A percentile compares a stretch with the other conserved stretches of the same genome.
These are phyloP conservation scores for Euptelea pleiosperma DNA, from an alignment of 164 flowering plant genomes.

Conservation along the genomic window DNA sequence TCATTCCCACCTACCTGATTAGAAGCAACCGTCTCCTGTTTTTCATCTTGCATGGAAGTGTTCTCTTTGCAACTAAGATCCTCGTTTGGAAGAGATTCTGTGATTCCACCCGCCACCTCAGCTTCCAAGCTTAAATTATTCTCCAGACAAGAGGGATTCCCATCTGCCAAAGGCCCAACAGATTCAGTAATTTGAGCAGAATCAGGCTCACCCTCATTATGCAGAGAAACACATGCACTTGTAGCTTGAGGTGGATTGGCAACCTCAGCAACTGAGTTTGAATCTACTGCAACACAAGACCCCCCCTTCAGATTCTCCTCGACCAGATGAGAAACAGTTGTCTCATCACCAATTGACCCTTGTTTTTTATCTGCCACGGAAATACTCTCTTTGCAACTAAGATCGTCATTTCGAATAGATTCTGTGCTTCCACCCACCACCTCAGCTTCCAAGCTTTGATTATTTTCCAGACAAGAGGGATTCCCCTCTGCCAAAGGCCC, in stretches of 20 bases:
- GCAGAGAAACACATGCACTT: not conserved
- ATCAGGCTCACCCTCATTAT: not conserved
- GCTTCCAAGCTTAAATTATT: not conserved
- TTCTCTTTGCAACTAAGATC: not conserved
- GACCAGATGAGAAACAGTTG: too few relatives aligned
- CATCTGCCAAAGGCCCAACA: not conserved
- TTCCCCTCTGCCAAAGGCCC: not conserved
- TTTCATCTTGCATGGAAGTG: too few relatives aligned
- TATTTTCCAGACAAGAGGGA: not conserved
- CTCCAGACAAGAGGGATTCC: not conserved
- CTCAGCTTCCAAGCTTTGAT: slow-evolving; percentile 1
- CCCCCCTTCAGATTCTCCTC: too few relatives aligned
- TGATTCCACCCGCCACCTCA: not conserved
- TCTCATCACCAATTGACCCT: too few relatives aligned
- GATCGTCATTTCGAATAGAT: not conserved
- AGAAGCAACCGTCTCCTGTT: too few relatives aligned
- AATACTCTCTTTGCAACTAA: too few relatives aligned
- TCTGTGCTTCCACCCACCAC: not conserved
- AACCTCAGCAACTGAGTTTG: slow-evolving; percentile 4
- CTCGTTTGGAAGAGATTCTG: not conserved
- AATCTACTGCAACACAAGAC: not conserved
- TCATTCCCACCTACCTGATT: too few relatives aligned
- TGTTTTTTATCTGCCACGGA: too few relatives aligned
- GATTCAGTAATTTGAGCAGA: not conserved
- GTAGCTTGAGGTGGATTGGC: not conserved